Evolutionary conservation across 371 early-diverging fungal species (phyloP).

Genomic region (Apophysomyces variabilis): DNA sequence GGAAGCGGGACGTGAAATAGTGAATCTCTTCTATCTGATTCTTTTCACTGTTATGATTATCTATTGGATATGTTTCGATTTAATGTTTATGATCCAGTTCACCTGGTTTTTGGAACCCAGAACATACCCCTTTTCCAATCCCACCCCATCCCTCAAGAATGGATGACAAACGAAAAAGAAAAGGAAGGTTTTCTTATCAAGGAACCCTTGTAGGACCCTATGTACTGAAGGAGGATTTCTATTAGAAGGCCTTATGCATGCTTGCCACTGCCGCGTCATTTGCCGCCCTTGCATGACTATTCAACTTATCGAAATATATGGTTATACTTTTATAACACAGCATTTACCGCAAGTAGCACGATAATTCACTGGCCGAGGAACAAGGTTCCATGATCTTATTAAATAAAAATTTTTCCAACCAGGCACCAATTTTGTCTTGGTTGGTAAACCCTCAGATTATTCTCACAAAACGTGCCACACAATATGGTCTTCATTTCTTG

Average conservation of each 20-base stretch:
- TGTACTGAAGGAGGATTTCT: slow-evolving; percentile 1
- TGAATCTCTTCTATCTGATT: not conserved
- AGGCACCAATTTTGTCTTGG: too few relatives aligned
- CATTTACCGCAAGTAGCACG: slow-evolving; percentile 7
- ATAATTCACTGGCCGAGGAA: not conserved
- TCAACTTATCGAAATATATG: not conserved
- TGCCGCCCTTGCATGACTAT: slow-evolving; percentile 7
- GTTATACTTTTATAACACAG: slow-evolving; percentile 1
- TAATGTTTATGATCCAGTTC: not conserved
- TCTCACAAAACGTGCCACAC: too few relatives aligned
- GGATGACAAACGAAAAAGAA: not conserved
- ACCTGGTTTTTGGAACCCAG: not conserved
- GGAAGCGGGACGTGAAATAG: not conserved
- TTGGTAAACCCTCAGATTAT: too few relatives aligned
- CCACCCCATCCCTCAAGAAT: not conserved
- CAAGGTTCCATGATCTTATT: not conserved
- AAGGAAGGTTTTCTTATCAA: not conserved
- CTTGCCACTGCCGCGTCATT: slow-evolving; percentile 11
- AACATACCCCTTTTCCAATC: not conserved
- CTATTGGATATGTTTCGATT: slow-evolving; percentile 3
- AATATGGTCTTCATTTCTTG: not conserved
- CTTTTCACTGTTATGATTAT: too few relatives aligned
- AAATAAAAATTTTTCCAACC: too few relatives aligned
- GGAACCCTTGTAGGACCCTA: slow-evolving; percentile 9
- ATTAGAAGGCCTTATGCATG: slow-evolving; percentile 4